phyloP scores from a whole-genome alignment of 2,329 filamentous ascomycete species.

The Albophoma yamanashiensis region DNA sequence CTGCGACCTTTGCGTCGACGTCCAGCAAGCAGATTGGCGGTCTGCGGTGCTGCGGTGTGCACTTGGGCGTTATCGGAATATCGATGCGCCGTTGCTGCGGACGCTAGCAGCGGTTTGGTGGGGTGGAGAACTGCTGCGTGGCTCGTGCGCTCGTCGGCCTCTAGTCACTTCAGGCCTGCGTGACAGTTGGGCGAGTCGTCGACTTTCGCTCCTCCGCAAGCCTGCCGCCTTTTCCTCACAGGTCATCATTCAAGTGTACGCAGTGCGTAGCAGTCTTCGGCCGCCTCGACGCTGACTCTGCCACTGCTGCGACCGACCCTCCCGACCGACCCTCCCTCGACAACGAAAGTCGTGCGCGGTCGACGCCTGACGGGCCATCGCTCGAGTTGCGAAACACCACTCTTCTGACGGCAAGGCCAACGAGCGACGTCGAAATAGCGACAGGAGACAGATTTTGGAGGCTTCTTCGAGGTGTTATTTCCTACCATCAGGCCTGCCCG shows the following conservation, averaged over 20 bases:
- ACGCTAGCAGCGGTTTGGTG: not conserved
- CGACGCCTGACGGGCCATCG: not conserved
- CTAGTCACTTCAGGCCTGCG: not conserved
- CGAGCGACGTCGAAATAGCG: not conserved
- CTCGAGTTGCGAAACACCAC: not conserved
- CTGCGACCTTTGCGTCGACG: not conserved
- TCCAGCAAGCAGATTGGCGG: not conserved
- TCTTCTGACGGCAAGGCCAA: not conserved
- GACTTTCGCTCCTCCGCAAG: not conserved
- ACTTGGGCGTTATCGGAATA: not conserved
- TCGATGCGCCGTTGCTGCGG: not conserved
- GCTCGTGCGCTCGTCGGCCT: not conserved
- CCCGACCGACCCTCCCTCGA: too few relatives aligned
- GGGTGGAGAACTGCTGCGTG: not conserved
- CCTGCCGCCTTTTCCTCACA: not conserved
- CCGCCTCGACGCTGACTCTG: not conserved
- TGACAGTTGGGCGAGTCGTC: not conserved
- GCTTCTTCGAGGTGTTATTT: slow-evolving; percentile 1
- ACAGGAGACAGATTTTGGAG: not conserved
- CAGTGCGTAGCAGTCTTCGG: not conserved
- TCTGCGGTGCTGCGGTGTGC: not conserved
- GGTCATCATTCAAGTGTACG: not conserved
- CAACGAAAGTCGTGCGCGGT: not conserved
- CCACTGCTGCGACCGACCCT: not conserved
- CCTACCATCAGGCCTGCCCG: slow-evolving; percentile 1